A percentile compares a stretch with the other conserved stretches of the same genome.
Conservation (phyloP, 2,329 filamentous ascomycete species). For the Fusarium papillatum region DNA sequence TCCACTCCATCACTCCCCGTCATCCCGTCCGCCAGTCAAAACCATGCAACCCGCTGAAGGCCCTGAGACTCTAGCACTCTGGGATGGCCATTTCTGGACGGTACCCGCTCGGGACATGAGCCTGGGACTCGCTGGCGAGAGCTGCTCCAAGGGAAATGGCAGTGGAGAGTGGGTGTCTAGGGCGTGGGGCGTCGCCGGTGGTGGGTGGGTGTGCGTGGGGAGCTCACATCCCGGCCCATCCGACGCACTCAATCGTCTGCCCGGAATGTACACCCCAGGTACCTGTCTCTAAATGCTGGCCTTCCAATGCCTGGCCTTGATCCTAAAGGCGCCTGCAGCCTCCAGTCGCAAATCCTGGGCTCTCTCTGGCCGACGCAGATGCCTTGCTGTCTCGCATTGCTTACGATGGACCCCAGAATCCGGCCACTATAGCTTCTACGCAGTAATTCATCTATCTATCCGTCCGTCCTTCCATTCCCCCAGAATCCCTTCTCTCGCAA, state of each 20-base stretch:
- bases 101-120: constrained; percentile 36
- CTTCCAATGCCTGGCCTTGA: background rate
- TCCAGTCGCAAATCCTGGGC: background rate
- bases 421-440: background rate
- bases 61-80: constrained; percentile 36
- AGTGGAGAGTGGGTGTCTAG: constrained; percentile 43
- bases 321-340: background rate
- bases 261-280: constrained; percentile 36
- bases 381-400: constrained; percentile 16
- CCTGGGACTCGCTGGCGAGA: constrained; percentile 36
- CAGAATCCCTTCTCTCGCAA: background rate
- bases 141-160: constrained; percentile 45
- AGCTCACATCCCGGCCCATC: constrained; percentile 42
- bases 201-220: constrained; percentile 38
- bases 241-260: constrained; percentile 33
- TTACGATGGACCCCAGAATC: constrained; percentile 4
- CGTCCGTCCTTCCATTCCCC: background rate
- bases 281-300: constrained; percentile 4
- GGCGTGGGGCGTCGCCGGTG: constrained; percentile 39
- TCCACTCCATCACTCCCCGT: constrained; percentile 6
- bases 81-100: constrained; percentile 26
- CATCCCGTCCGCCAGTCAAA: constrained; percentile 38
- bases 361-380: background rate
- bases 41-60: constrained; percentile 18
- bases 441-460: background rate